phyloP scores from a whole-genome alignment of 768 basidiomycete genomes.

The Lentinula sp. region DNA sequence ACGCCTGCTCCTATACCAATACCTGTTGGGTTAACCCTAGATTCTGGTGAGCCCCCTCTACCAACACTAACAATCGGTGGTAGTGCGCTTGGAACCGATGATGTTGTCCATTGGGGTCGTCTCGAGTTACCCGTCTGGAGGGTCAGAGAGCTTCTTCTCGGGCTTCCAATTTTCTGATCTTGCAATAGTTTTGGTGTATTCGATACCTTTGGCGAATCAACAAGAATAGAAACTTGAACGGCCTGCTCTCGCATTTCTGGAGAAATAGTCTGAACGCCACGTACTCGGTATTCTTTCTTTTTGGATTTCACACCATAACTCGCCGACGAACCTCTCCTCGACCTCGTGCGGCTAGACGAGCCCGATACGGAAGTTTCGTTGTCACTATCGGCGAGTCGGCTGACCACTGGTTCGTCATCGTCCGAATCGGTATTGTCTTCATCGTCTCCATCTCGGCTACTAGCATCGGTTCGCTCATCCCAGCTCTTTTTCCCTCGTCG shows the following conservation, averaged over 20 bases:
- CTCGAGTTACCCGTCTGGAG: not conserved
- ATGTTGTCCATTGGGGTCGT: slow-evolving; percentile 1
- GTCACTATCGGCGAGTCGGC: slow-evolving; percentile 30
- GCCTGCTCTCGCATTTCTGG: slow-evolving; percentile 48
- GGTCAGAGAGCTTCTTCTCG: not conserved
- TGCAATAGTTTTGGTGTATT: slow-evolving; percentile 6
- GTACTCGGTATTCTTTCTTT: slow-evolving; percentile 53
- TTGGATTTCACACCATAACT: slow-evolving; percentile 30
- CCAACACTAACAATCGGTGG: slow-evolving; percentile 2
- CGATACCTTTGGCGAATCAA: slow-evolving; percentile 18
- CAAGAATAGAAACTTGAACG: slow-evolving; percentile 45
- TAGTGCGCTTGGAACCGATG: not conserved
- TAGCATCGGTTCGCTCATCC: slow-evolving; percentile 56
- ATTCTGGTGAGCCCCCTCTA: not conserved
- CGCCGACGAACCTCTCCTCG: slow-evolving; percentile 29
- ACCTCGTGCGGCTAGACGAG: slow-evolving; percentile 14
- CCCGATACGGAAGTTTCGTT: slow-evolving; percentile 19
- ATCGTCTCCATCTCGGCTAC: slow-evolving; percentile 78
- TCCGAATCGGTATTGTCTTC: slow-evolving; percentile 71
- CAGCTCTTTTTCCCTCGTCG: slow-evolving; percentile 28
- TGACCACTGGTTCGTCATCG: slow-evolving; percentile 22
- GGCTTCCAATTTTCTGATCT: slow-evolving; percentile 14
- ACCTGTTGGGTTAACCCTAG: not conserved
- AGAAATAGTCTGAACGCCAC: slow-evolving; percentile 66
- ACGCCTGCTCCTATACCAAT: not conserved